Evolutionary conservation across 2,329 filamentous ascomycete genomes (phyloP), one percentile per base, ranked within the genome.

Genomic region (Calonectria leucothoes): DNA sequence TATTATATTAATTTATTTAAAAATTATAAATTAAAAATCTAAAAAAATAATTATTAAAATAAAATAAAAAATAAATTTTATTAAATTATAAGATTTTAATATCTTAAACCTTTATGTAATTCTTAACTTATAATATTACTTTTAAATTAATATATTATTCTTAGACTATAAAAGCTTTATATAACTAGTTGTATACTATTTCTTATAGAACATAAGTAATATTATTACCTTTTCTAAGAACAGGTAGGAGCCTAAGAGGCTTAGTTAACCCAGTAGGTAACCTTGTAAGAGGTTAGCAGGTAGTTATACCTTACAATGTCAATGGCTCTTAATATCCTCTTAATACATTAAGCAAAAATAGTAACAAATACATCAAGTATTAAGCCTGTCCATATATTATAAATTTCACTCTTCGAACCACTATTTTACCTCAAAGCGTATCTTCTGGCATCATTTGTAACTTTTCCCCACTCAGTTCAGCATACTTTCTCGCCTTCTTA

Each of bases 401-500:
- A n/a, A n/a, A 6, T n/a, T n/a, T n/a, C 6, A 48, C 23, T n/a
- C 42, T 48, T 45, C n/a, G n/a, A n/a, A n/a, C n/a, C n/a, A 42
- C 15, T 33, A 12, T 0, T 2, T 2, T 4, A 55, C 2, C 10
- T 49, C n/a, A 71, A 20, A 77, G 52, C 11, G 75, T 75, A 42
- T 79, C 77, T 64, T 79, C 77, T 6, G 77, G 76, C 72, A 75
- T 77, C 69, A 76, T 75, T 23, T 51, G 61, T 1, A 76, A 7
- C 79, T 82, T 82, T 49, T 87, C 80, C 31, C 83, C 83, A 80
- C 92, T 90, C 83, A 91, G 83, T 80, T 86, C 88, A 77, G 93
- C 87, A 82, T 95, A 79, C 84, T 91, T 86, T 80, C 90, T 90
- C 12, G 91, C 89, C 85, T 88, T 91, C 80, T 87, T 84, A 81